Evolutionary conservation across 106 monocot species (phyloP).

Genomic region (Apostasia shenzhenica): DNA sequence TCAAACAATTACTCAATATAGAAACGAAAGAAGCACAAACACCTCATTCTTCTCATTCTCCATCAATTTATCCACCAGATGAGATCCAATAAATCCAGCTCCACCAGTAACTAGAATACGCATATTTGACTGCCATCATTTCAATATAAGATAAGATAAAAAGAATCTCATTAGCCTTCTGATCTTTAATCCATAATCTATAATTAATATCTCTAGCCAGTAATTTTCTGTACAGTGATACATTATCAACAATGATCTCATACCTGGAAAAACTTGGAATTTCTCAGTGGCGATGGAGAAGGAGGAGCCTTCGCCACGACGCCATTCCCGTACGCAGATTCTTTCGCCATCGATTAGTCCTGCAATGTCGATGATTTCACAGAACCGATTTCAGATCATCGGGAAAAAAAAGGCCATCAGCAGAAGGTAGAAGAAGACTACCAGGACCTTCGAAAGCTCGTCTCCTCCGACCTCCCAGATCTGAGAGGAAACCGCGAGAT

Average conservation of each 20-base stretch:
- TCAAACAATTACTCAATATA: neutral
- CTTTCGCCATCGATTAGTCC: neutral
- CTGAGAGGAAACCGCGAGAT: neutral
- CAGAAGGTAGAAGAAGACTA: neutral
- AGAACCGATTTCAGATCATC: neutral
- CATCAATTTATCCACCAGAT: slow-evolving; percentile 88
- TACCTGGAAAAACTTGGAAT: slow-evolving; percentile 21
- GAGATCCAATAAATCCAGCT: slow-evolving; percentile 72
- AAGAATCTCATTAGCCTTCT: too few relatives aligned
- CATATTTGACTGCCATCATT: slow-evolving; percentile 14
- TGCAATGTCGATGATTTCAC: too few relatives aligned
- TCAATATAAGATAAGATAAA: neutral
- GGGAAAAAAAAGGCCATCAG: neutral
- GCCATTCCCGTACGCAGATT: neutral
- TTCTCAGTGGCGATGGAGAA: slow-evolving; percentile 14
- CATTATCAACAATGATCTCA: too few relatives aligned
- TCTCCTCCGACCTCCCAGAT: neutral
- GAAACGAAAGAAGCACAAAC: neutral
- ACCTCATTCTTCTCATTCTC: slow-evolving; percentile 97
- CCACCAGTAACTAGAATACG: slow-evolving; percentile 19
- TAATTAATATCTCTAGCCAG: too few relatives aligned
- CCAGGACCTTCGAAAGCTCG: neutral
- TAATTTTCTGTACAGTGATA: too few relatives aligned
- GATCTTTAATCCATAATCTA: too few relatives aligned
- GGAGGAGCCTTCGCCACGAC: slow-evolving; percentile 3